Conservation (phyloP, 495 filamentous ascomycete species). For the Xylaria venustula region DNA sequence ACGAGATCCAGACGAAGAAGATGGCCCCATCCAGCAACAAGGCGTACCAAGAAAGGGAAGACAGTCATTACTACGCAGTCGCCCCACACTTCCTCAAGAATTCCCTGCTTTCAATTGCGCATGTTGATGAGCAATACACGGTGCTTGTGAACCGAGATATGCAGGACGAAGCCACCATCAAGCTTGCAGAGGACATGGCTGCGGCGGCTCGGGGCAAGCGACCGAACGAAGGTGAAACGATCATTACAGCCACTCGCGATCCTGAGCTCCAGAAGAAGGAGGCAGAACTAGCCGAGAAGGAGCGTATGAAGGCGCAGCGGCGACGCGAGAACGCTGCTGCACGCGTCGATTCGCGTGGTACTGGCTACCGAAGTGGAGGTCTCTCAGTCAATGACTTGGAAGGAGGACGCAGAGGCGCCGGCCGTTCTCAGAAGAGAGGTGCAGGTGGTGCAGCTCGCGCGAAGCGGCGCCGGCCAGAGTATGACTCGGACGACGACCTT, state of each 20-base stretch:
- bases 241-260: slow-evolving; percentile 66
- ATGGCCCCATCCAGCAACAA: slow-evolving; percentile 64
- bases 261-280: slow-evolving; percentile 75
- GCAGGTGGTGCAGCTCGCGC: slow-evolving; percentile 39
- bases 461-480: slow-evolving; percentile 48
- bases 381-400: slow-evolving; percentile 75
- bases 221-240: slow-evolving; percentile 45
- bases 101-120: slow-evolving; percentile 72
- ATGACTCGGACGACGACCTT: slow-evolving; percentile 65
- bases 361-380: slow-evolving; percentile 52
- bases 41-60: slow-evolving; percentile 64
- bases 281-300: slow-evolving; percentile 72
- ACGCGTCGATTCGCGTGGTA: slow-evolving; percentile 56
- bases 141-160: slow-evolving; percentile 67
- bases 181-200: slow-evolving; percentile 68
- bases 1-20: slow-evolving; percentile 70
- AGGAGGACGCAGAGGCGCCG: slow-evolving; percentile 45
- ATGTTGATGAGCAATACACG: slow-evolving; percentile 73
- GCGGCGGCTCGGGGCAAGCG: slow-evolving; percentile 49
- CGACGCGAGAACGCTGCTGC: slow-evolving; percentile 66
- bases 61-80: slow-evolving; percentile 77
- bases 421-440: slow-evolving; percentile 43
- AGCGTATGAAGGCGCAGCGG: slow-evolving; percentile 65
- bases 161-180: slow-evolving; percentile 74
- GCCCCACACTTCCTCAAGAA: slow-evolving; percentile 68